Evolutionary conservation across 2,329 filamentous ascomycete species (phyloP), one percentile per base, ranked within the genome.

Genomic region (Sarocladium oryzae): DNA sequence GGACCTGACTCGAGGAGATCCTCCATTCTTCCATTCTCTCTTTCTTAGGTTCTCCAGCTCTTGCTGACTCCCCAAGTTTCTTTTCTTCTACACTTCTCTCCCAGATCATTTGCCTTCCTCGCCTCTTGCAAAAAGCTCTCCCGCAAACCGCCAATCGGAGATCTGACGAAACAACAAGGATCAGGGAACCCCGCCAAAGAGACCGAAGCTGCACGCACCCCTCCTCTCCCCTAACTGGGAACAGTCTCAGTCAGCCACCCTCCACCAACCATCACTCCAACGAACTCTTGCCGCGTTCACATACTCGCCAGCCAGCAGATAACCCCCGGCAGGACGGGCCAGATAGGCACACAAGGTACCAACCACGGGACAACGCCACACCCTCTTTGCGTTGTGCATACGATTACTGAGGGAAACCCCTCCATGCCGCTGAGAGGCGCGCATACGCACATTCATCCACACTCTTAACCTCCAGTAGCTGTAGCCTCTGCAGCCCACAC

Each of bases 1-100:
- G 43, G 43, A 48, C 43, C 43, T 48, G 43, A 48, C 43, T 48
- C 43, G 28, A n/a, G n/a, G n/a, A n/a, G n/a, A n/a, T n/a, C n/a
- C n/a, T n/a, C n/a, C n/a, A n/a, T n/a, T n/a, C n/a, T n/a, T n/a
- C n/a, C n/a, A n/a, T n/a, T n/a, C 28, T 21, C 18, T 16, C 43
- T 32, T 48, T 48, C 43, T 48, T 48, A 48, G 33, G 43, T 26
- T 48, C 26, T 13, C 23, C 36, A 40, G 36, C 36, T 40, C n/a
- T 40, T 8, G 7, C 7, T 13, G 13, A 21, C 26, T 32, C 16
- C 43, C 3, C 4, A n/a, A n/a, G 6, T 10, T 16, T 28, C 40
- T 7, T 43, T 9, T 20, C 28, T 15, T 21, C 18, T 15, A 18
- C 43, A 3, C 28, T 33, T 16, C 15, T 21, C 21, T 33, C 28